These are phyloP conservation scores for Pecoramyces ruminantium DNA, from an alignment of 192 early-diverging fungal genomes.

Conservation along the genomic window DNA sequence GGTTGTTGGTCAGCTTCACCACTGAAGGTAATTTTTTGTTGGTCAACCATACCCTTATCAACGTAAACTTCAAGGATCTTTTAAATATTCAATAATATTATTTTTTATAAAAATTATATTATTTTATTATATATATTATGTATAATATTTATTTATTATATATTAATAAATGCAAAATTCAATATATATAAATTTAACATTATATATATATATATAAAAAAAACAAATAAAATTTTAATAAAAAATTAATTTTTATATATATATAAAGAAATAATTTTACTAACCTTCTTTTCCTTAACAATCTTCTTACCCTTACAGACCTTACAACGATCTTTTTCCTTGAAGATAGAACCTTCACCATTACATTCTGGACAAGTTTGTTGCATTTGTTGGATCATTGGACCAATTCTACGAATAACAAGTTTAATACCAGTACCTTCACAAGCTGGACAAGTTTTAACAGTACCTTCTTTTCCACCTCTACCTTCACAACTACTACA, in stretches of 20 bases:
- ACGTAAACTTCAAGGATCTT: constrained; percentile 90
- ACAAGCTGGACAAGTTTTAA: constrained; percentile 67
- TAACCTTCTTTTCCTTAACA: constrained; percentile 70
- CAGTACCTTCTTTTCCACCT: constrained; percentile 89
- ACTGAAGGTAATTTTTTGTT: constrained; percentile 82
- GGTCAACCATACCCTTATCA: constrained; percentile 94
- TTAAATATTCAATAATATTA: too few species aligned
- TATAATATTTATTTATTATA: too few species aligned
- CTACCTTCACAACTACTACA: constrained; percentile 83
- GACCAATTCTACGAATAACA: constrained; percentile 86
- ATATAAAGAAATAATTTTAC: background rate
- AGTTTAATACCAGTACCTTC: constrained; percentile 80
- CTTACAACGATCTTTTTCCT: constrained; percentile 79
- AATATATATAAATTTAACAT: too few species aligned
- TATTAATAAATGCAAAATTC: too few species aligned
- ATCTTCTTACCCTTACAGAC: constrained; percentile 82
- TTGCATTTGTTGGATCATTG: constrained; percentile 99
- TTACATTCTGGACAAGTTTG: constrained; percentile 82
- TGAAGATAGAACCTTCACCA: constrained; percentile 82
- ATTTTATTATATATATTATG: too few species aligned
- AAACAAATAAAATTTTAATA: background rate
- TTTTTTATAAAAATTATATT: too few species aligned
- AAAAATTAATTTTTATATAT: background rate
- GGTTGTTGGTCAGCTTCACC: constrained; percentile 97
- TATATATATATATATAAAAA: background rate